Conservation (phyloP, 371 early-diverging fungal species). For the Fennellomyces sp. region DNA sequence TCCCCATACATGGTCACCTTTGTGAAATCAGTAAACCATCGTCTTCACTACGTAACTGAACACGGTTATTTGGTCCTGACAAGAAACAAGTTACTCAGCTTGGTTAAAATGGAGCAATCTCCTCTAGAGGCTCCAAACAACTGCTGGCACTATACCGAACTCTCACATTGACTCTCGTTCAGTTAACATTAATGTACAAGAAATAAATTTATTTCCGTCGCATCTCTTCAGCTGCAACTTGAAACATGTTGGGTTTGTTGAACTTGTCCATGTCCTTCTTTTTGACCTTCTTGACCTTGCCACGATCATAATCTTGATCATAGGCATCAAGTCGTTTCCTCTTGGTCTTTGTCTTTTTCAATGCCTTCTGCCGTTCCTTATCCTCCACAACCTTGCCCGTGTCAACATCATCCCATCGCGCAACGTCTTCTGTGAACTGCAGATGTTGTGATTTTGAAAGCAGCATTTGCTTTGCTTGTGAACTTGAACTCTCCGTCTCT, state of each 20-base stretch:
- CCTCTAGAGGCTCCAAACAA: background rate
- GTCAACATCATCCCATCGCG: constrained; percentile 49
- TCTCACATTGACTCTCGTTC: background rate
- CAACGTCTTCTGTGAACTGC: constrained; percentile 47
- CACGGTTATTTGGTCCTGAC: background rate
- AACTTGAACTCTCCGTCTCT: constrained; percentile 39
- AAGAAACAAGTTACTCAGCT: background rate
- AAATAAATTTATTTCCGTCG: constrained; percentile 5
- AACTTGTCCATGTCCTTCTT: constrained; percentile 49
- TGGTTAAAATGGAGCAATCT: background rate
- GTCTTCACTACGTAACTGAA: background rate
- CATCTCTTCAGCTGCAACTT: constrained; percentile 30
- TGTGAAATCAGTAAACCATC: constrained; percentile 6
- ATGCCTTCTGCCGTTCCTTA: constrained; percentile 34
- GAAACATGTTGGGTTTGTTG: constrained; percentile 44
- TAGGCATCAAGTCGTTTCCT: constrained; percentile 62
- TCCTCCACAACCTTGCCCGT: constrained; percentile 23
- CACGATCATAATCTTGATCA: constrained; percentile 81
- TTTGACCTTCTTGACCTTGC: constrained; percentile 77
- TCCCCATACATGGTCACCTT: background rate
- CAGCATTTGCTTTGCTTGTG: constrained; percentile 43
- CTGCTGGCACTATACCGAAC: background rate
- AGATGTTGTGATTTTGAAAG: constrained; percentile 29
- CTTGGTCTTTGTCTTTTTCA: constrained; percentile 57
- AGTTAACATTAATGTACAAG: background rate